Percentiles rank a stretch among this genome's conserved stretches.
These are phyloP conservation scores for Clonostachys rosea DNA, from an alignment of 2,329 filamentous ascomycete species.

Conservation along the genomic window DNA sequence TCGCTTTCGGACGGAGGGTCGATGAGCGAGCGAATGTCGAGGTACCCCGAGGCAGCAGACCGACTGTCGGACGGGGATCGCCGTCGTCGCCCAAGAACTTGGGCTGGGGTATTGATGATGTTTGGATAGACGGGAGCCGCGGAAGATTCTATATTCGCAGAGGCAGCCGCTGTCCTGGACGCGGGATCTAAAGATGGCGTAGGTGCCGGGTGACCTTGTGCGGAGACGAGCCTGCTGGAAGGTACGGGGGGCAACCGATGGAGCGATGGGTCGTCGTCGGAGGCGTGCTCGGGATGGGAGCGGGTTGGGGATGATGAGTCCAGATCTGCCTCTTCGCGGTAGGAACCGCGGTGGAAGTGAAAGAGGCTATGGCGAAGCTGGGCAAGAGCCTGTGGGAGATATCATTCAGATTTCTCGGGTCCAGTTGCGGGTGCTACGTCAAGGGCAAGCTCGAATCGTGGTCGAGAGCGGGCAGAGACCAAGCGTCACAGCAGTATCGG, in stretches of 20 bases:
- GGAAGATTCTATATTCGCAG: constrained; percentile 35
- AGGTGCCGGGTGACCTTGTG: constrained; percentile 3
- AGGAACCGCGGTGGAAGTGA: constrained; percentile 23
- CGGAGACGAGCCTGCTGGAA: constrained; percentile 11
- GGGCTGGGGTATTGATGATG: constrained; percentile 15
- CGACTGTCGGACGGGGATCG: constrained; percentile 28
- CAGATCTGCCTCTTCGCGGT: constrained; percentile 35
- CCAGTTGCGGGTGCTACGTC: too few relatives aligned
- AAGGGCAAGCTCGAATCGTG: too few relatives aligned
- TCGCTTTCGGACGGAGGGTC: not conserved
- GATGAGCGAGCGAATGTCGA: constrained; percentile 6
- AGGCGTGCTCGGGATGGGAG: constrained; percentile 30
- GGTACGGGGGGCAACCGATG: constrained; percentile 38
- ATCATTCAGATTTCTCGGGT: constrained; percentile 6
- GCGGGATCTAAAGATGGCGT: constrained; percentile 6
- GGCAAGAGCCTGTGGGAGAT: constrained; percentile 10
- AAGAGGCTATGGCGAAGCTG: constrained; percentile 11
- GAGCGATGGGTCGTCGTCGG: constrained; percentile 65
- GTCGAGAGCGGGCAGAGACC: too few relatives aligned
- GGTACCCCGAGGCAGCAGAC: too few relatives aligned
- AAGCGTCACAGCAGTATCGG: too few relatives aligned
- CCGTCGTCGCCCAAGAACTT: constrained; percentile 51
- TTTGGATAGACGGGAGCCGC: constrained; percentile 14
- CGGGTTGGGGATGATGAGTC: constrained; percentile 23
- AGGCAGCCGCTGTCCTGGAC: constrained; percentile 18